These are phyloP conservation scores for Cyberlindnera suaveolens DNA, from an alignment of 805 yeast genomes.

Conservation along the genomic window DNA sequence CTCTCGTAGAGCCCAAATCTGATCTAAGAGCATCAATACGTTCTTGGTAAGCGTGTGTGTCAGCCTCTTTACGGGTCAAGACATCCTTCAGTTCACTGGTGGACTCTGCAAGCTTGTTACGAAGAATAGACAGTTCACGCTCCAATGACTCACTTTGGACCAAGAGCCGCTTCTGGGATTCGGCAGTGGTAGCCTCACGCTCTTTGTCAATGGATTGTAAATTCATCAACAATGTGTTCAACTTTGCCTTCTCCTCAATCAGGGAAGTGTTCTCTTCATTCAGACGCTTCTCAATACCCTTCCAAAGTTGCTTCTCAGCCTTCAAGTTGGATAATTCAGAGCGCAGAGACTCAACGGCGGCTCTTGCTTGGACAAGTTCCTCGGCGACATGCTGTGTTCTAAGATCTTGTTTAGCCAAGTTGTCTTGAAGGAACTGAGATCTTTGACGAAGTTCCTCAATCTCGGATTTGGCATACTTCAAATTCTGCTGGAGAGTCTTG, in stretches of 20 bases:
- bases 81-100: constrained; percentile 45
- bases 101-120: constrained; percentile 40
- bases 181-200: constrained; percentile 46
- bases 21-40: constrained; percentile 50
- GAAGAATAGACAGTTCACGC: constrained; percentile 36
- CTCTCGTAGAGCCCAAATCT: constrained; percentile 37
- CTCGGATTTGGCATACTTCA: constrained; percentile 38
- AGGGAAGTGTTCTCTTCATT: constrained; percentile 46
- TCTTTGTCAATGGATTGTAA: constrained; percentile 59
- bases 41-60: constrained; percentile 48
- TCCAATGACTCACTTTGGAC: constrained; percentile 46
- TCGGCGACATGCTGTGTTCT: constrained; percentile 43
- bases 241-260: constrained; percentile 49
- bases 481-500: constrained; percentile 33
- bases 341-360: constrained; percentile 36
- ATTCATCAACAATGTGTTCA: constrained; percentile 51
- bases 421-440: constrained; percentile 35
- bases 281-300: constrained; percentile 42
- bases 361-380: constrained; percentile 49
- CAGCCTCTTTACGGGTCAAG: constrained; percentile 50
- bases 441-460: constrained; percentile 37
- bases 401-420: constrained; percentile 40
- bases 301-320: constrained; percentile 50
- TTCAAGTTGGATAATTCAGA: constrained; percentile 41
- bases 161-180: constrained; percentile 42